Percentiles rank a stretch among this genome's conserved stretches.
Conservation (phyloP, 2,329 filamentous ascomycete genomes). For the Periconia sp. region DNA sequence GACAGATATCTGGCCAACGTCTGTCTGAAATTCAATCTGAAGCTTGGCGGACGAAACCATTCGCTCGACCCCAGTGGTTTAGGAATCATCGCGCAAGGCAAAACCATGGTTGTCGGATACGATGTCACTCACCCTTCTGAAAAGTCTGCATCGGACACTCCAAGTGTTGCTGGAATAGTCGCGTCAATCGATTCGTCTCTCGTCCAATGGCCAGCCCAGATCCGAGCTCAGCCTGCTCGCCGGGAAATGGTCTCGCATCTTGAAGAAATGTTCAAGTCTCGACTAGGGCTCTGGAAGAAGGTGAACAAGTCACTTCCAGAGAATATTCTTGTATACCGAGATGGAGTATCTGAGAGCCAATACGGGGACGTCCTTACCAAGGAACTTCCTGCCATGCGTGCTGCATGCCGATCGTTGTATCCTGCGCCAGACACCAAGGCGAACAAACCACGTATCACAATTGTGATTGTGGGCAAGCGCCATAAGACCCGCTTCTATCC, state of each 20-base stretch:
- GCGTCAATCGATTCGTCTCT: constrained; percentile 72
- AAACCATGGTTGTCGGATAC: constrained; percentile 85
- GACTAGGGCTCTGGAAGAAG: constrained; percentile 67
- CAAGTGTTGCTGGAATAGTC: constrained; percentile 80
- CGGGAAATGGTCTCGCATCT: constrained; percentile 75
- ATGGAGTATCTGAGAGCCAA: constrained; percentile 87
- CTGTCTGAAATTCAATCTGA: constrained; percentile 62
- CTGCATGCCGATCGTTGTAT: constrained; percentile 67
- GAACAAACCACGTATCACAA: constrained; percentile 57
- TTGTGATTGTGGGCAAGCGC: constrained; percentile 83
- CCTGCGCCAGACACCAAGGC: constrained; percentile 59
- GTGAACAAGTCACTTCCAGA: constrained; percentile 58
- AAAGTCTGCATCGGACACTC: constrained; percentile 62
- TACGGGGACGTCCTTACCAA: constrained; percentile 69
- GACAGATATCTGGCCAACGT: constrained; percentile 45
- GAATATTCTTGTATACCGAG: constrained; percentile 84
- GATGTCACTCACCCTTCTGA: constrained; percentile 88
- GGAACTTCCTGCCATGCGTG: constrained; percentile 70
- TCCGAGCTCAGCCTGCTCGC: constrained; percentile 67
- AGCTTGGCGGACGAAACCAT: constrained; percentile 63
- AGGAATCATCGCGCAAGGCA: constrained; percentile 61
- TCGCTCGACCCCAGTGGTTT: constrained; percentile 60
- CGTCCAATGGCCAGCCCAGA: constrained; percentile 76
- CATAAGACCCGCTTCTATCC: constrained; percentile 89
- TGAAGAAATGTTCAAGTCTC: constrained; percentile 64